phyloP scores from a whole-genome alignment of 2,329 filamentous ascomycete species.

The Aspergillus sp. region DNA sequence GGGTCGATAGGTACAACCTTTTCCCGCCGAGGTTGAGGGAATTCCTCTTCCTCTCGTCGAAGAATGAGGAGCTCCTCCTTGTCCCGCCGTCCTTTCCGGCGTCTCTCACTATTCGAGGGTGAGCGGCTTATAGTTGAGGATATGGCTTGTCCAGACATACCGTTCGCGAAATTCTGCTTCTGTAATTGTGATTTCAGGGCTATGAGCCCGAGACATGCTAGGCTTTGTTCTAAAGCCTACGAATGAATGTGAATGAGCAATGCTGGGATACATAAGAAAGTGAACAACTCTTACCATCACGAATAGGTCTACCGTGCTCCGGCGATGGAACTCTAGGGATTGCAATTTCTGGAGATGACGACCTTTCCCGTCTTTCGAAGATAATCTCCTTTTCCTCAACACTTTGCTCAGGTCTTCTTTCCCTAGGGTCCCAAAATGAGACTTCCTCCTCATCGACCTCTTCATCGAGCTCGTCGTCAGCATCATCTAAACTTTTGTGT shows the following conservation, averaged over 20 bases:
- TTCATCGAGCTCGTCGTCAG: conserved; percentile 17
- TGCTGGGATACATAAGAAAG: background rate
- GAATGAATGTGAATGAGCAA: background rate
- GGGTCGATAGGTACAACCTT: conserved; percentile 27
- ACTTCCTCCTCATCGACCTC: conserved; percentile 35
- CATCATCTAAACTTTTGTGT: conserved; percentile 16
- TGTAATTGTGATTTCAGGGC: conserved; percentile 44
- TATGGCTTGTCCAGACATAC: conserved; percentile 37
- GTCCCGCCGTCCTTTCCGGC: conserved; percentile 47
- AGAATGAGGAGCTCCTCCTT: conserved; percentile 69
- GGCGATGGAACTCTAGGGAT: conserved; percentile 39
- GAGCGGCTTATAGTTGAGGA: background rate
- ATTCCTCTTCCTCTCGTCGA: conserved; percentile 45
- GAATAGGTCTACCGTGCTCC: conserved; percentile 3
- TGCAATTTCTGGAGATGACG: conserved; percentile 32
- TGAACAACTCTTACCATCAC: conserved; percentile 6
- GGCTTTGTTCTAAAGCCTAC: background rate
- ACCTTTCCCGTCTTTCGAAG: conserved; percentile 32
- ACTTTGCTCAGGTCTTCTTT: conserved; percentile 22
- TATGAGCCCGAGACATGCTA: conserved; percentile 4
- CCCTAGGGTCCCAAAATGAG: conserved; percentile 32
- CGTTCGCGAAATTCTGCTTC: conserved; percentile 60
- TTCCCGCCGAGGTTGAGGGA: conserved; percentile 23
- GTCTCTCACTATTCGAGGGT: conserved; percentile 7
- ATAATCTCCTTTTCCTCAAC: conserved; percentile 46